Evolutionary conservation across 768 basidiomycete genomes (phyloP), one percentile per base, ranked within the genome.

Genomic region (Lactarius hengduanensis): DNA sequence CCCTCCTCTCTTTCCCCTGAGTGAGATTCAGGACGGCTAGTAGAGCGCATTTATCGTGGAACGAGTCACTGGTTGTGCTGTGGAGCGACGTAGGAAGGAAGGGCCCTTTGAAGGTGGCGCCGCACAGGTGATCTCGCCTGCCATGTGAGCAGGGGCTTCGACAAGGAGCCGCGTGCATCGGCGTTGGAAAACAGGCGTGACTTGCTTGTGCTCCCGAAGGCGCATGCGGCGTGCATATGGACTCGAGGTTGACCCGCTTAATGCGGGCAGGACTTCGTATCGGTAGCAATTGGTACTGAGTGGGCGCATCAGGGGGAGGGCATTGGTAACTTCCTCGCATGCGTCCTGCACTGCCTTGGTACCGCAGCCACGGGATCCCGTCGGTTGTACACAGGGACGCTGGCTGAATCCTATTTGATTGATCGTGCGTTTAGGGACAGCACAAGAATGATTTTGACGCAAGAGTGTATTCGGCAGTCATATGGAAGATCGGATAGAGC

Each of bases 301-400:
- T 41, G n/a, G 40, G 47, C 16, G 59, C 45, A 61, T 60, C 55
- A 60, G 18, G 32, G 3, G 57, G 41, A 45, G 55, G 45, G 4
- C 40, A 61, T 9, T 26, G 30, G 26, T 36, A n/a, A 9, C 4
- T 53, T 26, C 22, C 22, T 53, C 26, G 22, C 22, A 16, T 13
- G 50, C 22, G 13, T 15, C 50, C 22, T 53, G 13, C 50, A 53
- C 50, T 15, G 50, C 50, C 26, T 53, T 53, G 26, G 15, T 53
- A n/a, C 32, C 4, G 11, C 13, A 15, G 47, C 22, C 4, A 22
- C 10, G 47, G 9, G 47, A 15, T 15, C 47, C 11, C 11, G 11
- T 50, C 4, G 10, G 11, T 26, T 41, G 16, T 41, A 41, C 16
- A 7, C 15, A 53, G 50, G 50, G 26, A 53, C 26, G 50, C 50